Base-by-base conservation (phyloP, 179 eudicot genomes). In the Spinacia oleracea region DNA sequence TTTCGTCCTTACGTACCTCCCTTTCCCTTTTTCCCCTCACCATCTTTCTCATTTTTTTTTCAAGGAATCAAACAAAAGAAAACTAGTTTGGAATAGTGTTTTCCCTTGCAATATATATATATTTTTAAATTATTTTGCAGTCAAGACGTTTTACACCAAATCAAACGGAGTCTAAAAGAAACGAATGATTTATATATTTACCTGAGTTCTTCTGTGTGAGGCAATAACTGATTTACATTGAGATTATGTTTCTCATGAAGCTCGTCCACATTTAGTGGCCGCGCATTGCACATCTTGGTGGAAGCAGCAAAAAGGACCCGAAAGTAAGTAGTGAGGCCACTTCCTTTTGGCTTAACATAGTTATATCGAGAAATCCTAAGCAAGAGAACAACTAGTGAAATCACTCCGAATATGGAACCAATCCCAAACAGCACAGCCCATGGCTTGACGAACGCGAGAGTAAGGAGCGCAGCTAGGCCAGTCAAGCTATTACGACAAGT, bases 371-470 rank as follows among this genome's bases (percentile, higher is more conserved):
- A 23, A 1, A 73, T 66, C 38, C 87, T 86, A 40, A 67, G 18
- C 35, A 86, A 70, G 68, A 88, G 84, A 14, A 85, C 12, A 50
- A 82, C 7, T n/a, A 81, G 70, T 1, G 85, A 84, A 12, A 76
- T 51, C 62, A 76, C 6, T 0, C 85, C 77, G 11, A 84, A 80
- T 29, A 88, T 75, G 56, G 89, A 84, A 5, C 84, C 86, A 55
- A 90, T 83, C 21, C 89, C 91, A 72, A 86, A 90, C 32, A 81
- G 74, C 43, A 79, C 53, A 32, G 81, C 62, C 92, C 90, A 88
- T 18, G 86, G 84, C 58, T 86, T 86, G 74, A 89, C 82, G 40
- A 81, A 85, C 3, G 88, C 74, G 40, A 85, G 81, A 32, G 71
- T 87, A 25, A 86, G 72, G 16, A 74, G 76, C 43, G 86, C 90